A percentile compares a stretch with the other conserved stretches of the same genome.
Conservation (phyloP, 352 stramenopile genomes). For the Phytophthora kernoviae region DNA sequence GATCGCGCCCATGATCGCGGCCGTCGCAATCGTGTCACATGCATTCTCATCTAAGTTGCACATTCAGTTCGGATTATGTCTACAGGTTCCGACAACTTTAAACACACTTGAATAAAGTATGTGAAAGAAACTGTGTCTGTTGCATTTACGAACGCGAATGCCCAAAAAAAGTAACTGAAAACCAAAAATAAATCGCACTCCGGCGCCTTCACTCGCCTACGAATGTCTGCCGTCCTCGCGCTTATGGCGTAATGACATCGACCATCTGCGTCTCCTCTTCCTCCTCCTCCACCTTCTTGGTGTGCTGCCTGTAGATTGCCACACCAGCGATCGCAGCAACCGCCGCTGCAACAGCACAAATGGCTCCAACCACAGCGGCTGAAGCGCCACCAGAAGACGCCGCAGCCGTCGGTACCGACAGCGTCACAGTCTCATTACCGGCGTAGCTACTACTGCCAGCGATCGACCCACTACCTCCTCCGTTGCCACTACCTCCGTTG, state of each 20-base stretch:
- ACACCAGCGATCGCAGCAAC: constrained; percentile 38
- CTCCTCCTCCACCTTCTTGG: constrained; percentile 18
- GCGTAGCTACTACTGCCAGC: neutral
- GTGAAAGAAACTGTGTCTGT: neutral
- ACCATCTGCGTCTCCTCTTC: constrained; percentile 21
- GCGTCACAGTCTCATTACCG: constrained; percentile 17
- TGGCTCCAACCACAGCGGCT: constrained; percentile 30
- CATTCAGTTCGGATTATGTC: too few relatives aligned
- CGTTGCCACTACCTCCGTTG: constrained; percentile 5
- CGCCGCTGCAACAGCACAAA: constrained; percentile 35
- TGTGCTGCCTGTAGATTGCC: constrained; percentile 43
- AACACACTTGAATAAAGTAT: neutral
- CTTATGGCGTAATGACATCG: constrained; percentile 40
- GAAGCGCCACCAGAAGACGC: constrained; percentile 25
- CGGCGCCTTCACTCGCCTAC: neutral
- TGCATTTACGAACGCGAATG: neutral
- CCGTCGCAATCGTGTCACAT: too few relatives aligned
- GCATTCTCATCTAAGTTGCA: too few relatives aligned
- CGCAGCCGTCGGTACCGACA: constrained; percentile 17
- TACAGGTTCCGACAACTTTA: too few relatives aligned
- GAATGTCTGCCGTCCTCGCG: neutral
- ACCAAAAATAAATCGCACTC: neutral
- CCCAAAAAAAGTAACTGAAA: constrained; percentile 19
- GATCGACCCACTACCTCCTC: constrained; percentile 6
- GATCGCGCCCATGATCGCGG: too few relatives aligned